Base-by-base conservation (phyloP, 345 rosid genomes). In the Ceriops tagal region DNA sequence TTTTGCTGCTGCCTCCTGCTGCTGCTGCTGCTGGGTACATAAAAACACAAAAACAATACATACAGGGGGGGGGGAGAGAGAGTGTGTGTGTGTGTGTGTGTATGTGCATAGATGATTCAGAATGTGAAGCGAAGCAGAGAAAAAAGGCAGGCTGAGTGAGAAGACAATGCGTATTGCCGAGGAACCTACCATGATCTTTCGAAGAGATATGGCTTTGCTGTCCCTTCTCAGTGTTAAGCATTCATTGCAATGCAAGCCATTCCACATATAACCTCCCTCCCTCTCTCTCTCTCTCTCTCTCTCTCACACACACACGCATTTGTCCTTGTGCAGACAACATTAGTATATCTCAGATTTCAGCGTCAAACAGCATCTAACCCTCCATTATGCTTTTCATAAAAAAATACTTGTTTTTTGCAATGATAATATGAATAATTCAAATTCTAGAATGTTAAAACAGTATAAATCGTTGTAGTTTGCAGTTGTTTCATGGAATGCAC, bases 151-250 rank as follows among this genome's bases (percentile, higher is more conserved):
- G 60, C 18, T 31, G 11, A 21, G 24, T 20, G 68, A 24, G 64
- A 56, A 43, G 63, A 71, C 75, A 74, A 68, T 68, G 59, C 77
- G 37, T 47, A 62, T 74, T 74, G 77, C 63, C 69, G 77, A 60
- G 49, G 58, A 68, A 68, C 56, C 58, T 51, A 61, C 61, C 71
- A 26, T 59, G 62, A 67, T 53, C 67, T 62, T 60, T 73, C 22
- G 37, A 43, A n/a, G 56, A 53, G 27, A 73, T 46, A 15, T 35
- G 18, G 8, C 22, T 10, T 59, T 21, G 59, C 16, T 27, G 28
- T 26, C 59, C 59, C 59, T 19, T 31, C 37, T 13, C 52, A 6
- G 22, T 27, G 52, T 64, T 46, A 64, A 20, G 32, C 34, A 39
- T 64, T 39, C 18, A 64, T 13, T 24, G 27, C 31, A 22, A 16